Evolutionary conservation across 23 red algal genomes (phyloP), one percentile per base, ranked within the genome.

Genomic region (Gracilaria caudata): DNA sequence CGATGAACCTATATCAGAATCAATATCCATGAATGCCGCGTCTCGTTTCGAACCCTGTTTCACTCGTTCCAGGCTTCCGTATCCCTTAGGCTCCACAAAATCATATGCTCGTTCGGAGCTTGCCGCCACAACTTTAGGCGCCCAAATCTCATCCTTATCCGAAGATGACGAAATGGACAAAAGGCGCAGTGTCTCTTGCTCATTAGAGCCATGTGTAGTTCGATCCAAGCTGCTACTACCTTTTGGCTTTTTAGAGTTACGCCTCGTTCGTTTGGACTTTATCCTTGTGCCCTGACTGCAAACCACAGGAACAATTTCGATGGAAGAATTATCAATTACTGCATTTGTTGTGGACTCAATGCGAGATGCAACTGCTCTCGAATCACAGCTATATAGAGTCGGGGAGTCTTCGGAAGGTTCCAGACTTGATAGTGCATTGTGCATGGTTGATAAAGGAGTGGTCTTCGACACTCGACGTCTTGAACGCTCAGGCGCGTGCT

Each of bases 401-500:
- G 38, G 19, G 12, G 70, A 75, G 21, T 75, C 37, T 49, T 75
- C 70, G 39, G 70, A 75, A 28, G 70, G 37, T 38, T 66, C 61
- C 61, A 66, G 32, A 35, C 61, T 66, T 17, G 61, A 66, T 36
- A 75, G 37, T 11, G 70, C 20, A 75, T 26, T 75, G 23, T 46
- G 39, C 0, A 24, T 46, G 3, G 70, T 47, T 43, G 70, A 49
- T 8, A 75, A 26, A 0, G 70, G 70, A 45, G 70, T 75, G 24
- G 70, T 29, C 33, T 75, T 75, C 43, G 70, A 75, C 6, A 75
- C 39, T 8, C 70, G 37, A 24, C 40, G 37, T 75, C 43, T 75
- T n/a, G 70, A 47, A 75, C 70, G 70, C 70, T 75, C 70, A 32
- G 70, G 37, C 9, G 40, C 21, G 14, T 75, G 70, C 33, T 49